Evolutionary conservation across 129 eudicot genomes (phyloP), one percentile per base, ranked within the genome.

Genomic region (Artemisia annua): DNA sequence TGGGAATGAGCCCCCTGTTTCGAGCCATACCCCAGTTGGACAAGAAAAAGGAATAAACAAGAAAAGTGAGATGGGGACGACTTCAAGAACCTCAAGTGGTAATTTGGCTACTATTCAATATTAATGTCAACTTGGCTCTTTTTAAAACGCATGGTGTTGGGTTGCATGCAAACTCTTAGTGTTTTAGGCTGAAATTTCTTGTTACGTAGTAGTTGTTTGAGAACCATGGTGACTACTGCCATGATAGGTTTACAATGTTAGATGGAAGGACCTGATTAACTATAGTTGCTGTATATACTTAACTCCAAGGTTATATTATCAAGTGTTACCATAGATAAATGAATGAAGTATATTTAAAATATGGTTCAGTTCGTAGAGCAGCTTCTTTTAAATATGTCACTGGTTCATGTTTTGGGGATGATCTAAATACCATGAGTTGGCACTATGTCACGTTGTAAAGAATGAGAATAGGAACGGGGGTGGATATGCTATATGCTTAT

Each of bases 1-100:
- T 70, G 97, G 87, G 50, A 90, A 87, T 83, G 97, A 87, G 68
- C 87, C 85, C 55, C 91, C 91, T 55, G 89, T 85, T 43, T 81
- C 93, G 30, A 90, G 94, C 83, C 81, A 77, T 72, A 87, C 87
- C 44, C 86, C 91, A 9, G 82, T 70, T 58, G 83, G 75, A 79
- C 84, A 74, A 77, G 87, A 75, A 62, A 82, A 80, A 65, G 86
- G 79, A 51, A 44, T 70, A 57, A 77, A 70, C 50, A 74, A 63
- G 60, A 83, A 53, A 69, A 78, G 78, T 68, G 85, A 81, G 75
- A 63, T 48, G 72, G 76, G 75, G 54, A 55, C 46, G 24, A 74
- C 76, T 63, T 71, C 88, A 73, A 84, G 87, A 53, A 78, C 73
- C 20, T 74, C 80, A 24, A 79, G 79, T 32, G 86, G 86, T 68